Conservation (phyloP, 331 rosid species). For the Rosa hybrid region DNA sequence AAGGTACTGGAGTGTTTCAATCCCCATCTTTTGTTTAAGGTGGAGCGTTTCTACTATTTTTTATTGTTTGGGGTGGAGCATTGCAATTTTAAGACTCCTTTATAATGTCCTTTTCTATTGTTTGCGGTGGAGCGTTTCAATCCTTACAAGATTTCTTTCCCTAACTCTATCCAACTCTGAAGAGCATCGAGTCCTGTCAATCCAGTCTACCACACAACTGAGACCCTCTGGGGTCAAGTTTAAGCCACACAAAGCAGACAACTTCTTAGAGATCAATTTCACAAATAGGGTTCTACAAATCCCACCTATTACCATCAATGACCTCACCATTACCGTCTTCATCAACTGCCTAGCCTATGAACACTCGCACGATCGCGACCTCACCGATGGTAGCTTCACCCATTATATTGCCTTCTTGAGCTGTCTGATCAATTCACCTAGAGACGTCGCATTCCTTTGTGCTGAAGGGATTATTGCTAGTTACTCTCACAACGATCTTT, state of each 20-base stretch:
- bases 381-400: background rate
- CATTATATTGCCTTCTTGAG: constrained; percentile 2
- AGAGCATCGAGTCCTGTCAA: background rate
- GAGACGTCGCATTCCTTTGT: background rate
- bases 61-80: no score
- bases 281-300: background rate
- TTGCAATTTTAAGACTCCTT: no score
- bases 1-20: no score
- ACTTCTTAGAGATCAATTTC: background rate
- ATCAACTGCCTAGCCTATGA: constrained; percentile 1
- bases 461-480: background rate
- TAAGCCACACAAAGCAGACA: background rate
- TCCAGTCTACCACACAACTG: background rate
- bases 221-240: background rate
- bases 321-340: background rate
- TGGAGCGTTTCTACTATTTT: no score
- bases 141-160: no score
- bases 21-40: no score
- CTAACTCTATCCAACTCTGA: no score
- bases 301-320: constrained; percentile 13
- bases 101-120: no score
- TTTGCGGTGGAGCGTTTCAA: no score
- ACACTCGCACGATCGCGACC: background rate
- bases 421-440: background rate
- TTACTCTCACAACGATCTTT: background rate